Evolutionary conservation across 2,329 filamentous ascomycete species (phyloP).

Genomic region (Tolypocladium album): DNA sequence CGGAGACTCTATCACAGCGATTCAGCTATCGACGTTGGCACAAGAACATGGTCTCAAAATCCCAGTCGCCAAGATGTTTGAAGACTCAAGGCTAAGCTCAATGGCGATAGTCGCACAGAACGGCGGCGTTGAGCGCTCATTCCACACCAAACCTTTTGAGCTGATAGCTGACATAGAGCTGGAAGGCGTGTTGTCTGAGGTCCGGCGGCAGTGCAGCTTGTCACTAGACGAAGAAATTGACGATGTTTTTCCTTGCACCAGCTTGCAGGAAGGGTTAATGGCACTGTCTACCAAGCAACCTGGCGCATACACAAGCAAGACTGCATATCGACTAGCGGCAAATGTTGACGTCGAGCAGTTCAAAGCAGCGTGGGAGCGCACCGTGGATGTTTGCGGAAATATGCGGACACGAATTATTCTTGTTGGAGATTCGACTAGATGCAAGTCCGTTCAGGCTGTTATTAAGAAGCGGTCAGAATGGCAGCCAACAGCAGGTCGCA

Average conservation of each 20-base stretch:
- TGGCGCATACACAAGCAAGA: background rate
- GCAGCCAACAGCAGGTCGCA: background rate
- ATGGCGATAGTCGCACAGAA: background rate
- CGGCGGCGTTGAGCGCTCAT: background rate
- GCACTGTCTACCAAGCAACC: background rate
- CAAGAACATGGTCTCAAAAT: background rate
- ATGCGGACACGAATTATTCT: background rate
- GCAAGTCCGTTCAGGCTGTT: background rate
- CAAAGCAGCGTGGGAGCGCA: background rate
- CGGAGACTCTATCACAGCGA: constrained; percentile 33
- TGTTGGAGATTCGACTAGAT: background rate
- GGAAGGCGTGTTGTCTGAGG: background rate
- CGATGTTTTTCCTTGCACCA: background rate
- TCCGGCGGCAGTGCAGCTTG: background rate
- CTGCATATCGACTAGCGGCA: background rate
- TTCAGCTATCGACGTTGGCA: background rate
- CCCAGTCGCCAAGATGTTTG: background rate
- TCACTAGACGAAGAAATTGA: background rate
- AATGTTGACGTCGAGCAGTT: background rate
- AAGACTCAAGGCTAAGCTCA: background rate
- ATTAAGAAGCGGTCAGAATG: background rate
- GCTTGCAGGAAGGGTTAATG: background rate
- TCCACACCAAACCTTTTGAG: background rate
- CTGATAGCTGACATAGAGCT: background rate
- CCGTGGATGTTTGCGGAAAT: background rate